phyloP scores from a whole-genome alignment of 305 asterid species.

The Rubia peregrina region DNA sequence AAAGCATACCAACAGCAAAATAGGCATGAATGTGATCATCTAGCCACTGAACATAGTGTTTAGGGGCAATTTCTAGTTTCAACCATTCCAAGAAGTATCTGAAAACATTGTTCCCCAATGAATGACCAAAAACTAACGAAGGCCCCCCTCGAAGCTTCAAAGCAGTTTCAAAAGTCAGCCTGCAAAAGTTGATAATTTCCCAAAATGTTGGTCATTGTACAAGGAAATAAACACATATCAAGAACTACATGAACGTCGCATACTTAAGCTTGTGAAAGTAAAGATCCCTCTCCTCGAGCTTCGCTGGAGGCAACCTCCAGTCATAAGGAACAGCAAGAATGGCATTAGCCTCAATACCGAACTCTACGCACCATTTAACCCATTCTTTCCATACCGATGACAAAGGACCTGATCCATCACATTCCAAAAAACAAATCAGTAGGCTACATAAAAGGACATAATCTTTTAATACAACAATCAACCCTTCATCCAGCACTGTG shows the following conservation, averaged over 20 bases:
- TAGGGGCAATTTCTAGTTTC: conserved; percentile 95
- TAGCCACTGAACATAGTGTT: conserved; percentile 72
- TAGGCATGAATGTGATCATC: conserved; percentile 96
- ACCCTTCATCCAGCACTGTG: too few relatives aligned
- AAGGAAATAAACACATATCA: neutral
- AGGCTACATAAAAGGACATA: neutral
- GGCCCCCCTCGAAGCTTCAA: conserved; percentile 97
- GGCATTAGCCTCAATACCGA: conserved; percentile 96
- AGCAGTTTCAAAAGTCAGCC: conserved; percentile 98
- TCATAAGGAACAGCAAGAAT: conserved; percentile 93
- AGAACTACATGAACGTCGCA: conserved; percentile 16
- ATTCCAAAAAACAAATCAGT: neutral
- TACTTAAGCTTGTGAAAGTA: conserved; percentile 96
- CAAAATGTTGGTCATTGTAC: neutral
- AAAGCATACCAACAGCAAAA: conserved; percentile 92
- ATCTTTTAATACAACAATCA: neutral
- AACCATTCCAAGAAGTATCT: conserved; percentile 99
- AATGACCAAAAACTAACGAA: conserved; percentile 89
- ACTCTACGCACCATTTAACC: conserved; percentile 99
- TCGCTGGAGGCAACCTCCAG: conserved; percentile 95
- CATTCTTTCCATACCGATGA: conserved; percentile 99
- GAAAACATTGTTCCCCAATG: conserved; percentile 94
- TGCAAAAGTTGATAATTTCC: conserved; percentile 29
- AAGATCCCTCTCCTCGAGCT: conserved; percentile 97
- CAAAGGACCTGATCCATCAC: conserved; percentile 72